A percentile compares a stretch with the other conserved stretches of the same genome.
Conservation (phyloP, 257 asterid genomes). For the Solanum chiquidenum region DNA sequence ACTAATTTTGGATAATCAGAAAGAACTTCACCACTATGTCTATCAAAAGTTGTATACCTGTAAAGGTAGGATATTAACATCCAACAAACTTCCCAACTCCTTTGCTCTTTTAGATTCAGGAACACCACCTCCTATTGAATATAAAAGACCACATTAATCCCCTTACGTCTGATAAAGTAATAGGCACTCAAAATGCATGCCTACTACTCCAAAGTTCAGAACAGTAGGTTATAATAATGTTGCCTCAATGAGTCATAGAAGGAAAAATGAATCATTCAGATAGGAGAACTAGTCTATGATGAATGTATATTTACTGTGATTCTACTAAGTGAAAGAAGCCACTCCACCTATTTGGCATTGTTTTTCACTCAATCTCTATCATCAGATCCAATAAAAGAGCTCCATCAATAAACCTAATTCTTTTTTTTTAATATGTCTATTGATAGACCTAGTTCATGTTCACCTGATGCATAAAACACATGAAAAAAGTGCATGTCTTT, state of each 20-base stretch:
- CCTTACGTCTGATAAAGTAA: not conserved
- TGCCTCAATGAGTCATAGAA: not conserved
- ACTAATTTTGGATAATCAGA: not conserved
- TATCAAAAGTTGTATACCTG: slow-evolving; percentile 39
- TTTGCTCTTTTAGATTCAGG: slow-evolving; percentile 77
- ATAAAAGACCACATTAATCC: slow-evolving; percentile 5
- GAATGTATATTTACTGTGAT: not conserved
- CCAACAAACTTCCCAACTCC: slow-evolving; percentile 55
- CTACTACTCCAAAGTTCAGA: slow-evolving; percentile 5
- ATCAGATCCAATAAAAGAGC: not conserved
- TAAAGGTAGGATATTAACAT: slow-evolving; percentile 42
- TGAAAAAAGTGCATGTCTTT: not conserved
- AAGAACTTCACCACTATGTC: not conserved
- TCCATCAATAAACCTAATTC: not conserved
- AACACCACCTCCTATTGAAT: slow-evolving; percentile 74
- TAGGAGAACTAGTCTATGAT: not conserved
- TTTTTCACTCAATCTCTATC: not conserved
- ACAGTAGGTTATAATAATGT: not conserved
- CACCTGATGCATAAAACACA: not conserved
- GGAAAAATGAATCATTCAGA: not conserved
- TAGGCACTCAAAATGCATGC: not conserved
- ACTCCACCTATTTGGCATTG: not conserved
- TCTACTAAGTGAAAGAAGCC: not conserved
- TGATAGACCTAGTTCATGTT: not conserved
- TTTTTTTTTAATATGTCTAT: not conserved